These are phyloP conservation scores for Actinidia chinensis DNA, from an alignment of 179 eudicot genomes.

Conservation along the genomic window DNA sequence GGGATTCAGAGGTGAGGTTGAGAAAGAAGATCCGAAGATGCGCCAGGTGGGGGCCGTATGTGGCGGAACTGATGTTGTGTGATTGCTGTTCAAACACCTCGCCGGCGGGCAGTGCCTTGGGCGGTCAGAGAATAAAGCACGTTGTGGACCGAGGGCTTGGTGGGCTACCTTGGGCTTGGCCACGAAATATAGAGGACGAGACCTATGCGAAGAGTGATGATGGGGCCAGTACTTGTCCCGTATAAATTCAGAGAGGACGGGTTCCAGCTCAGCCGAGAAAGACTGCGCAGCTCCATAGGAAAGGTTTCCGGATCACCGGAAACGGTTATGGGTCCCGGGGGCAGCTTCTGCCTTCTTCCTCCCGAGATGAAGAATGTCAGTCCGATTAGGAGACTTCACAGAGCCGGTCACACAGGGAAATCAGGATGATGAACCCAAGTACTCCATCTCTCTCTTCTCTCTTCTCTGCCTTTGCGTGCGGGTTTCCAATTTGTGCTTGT, in stretches of 20 bases:
- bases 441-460: too few relatives aligned
- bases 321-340: conserved; percentile 19
- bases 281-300: conserved; percentile 24
- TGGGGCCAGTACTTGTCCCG: conserved; percentile 35
- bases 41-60: conserved; percentile 41
- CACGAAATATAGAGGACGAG: conserved; percentile 25
- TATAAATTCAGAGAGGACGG: conserved; percentile 29
- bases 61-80: conserved; percentile 38
- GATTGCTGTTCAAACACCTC: conserved; percentile 21
- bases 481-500: too few relatives aligned
- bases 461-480: too few relatives aligned
- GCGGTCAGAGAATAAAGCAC: conserved; percentile 52
- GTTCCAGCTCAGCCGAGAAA: conserved; percentile 33
- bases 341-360: too few relatives aligned
- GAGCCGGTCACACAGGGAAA: too few relatives aligned
- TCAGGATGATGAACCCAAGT: too few relatives aligned
- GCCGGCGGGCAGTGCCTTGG: conserved; percentile 20
- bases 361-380: too few relatives aligned
- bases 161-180: conserved; percentile 37
- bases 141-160: conserved; percentile 38
- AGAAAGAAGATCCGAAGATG: conserved; percentile 42
- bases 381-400: too few relatives aligned
- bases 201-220: conserved; percentile 33
- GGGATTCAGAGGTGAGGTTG: conserved; percentile 40
- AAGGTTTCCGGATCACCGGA: conserved; percentile 33